These are phyloP conservation scores for Hydnomerulius pinastri DNA, from an alignment of 768 basidiomycete species.

Conservation along the genomic window DNA sequence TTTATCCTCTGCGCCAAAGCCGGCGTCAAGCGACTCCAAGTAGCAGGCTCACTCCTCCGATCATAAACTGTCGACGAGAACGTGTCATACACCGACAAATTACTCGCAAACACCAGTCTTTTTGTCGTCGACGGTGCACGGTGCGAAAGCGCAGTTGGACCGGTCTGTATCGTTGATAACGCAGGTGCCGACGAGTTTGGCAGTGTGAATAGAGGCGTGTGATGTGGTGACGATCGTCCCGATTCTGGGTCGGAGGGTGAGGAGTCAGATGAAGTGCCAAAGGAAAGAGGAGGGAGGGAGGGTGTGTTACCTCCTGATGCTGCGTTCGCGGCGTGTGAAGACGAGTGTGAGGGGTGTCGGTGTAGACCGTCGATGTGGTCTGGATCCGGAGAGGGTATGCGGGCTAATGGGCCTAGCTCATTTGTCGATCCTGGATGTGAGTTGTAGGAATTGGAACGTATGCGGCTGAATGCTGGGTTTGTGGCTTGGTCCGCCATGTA, in stretches of 20 bases:
- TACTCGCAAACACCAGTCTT: constrained; percentile 85
- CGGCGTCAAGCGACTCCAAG: constrained; percentile 95
- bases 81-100: constrained; percentile 95
- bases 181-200: constrained; percentile 91
- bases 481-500: constrained; percentile 45
- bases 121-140: constrained; percentile 76
- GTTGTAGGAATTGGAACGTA: constrained; percentile 85
- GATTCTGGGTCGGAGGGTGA: constrained; percentile 38
- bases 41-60: constrained; percentile 92
- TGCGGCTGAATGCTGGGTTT: constrained; percentile 48
- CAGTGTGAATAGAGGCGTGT: constrained; percentile 66
- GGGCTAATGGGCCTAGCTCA: constrained; percentile 74
- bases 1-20: constrained; percentile 95
- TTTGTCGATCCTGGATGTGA: constrained; percentile 46
- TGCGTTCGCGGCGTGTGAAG: constrained; percentile 34
- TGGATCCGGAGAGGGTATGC: constrained; percentile 81
- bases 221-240: constrained; percentile 36
- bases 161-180: constrained; percentile 56
- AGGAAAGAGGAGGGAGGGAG: constrained; percentile 59
- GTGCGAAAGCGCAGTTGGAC: constrained; percentile 58
- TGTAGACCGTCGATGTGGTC: constrained; percentile 88
- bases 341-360: constrained; percentile 61
- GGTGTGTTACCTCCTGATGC: constrained; percentile 31
- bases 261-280: constrained; percentile 43
- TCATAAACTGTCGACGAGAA: constrained; percentile 92